A percentile compares a stretch with the other conserved stretches of the same genome.
phyloP scores from a whole-genome alignment of 768 basidiomycete species.

The Myochromella boudieri region DNA sequence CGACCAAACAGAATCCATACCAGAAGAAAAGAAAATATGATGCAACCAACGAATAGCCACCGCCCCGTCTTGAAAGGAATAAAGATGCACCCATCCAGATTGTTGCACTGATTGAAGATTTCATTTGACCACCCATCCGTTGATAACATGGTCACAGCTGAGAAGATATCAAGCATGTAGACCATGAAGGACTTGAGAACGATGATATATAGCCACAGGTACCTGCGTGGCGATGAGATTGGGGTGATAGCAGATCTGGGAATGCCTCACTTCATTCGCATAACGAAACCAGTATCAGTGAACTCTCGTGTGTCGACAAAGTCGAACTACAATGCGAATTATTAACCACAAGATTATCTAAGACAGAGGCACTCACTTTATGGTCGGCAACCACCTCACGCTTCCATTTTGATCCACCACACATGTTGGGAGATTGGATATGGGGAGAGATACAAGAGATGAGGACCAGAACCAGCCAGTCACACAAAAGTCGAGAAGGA shows the following conservation, averaged over 20 bases:
- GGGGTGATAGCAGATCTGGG: background rate
- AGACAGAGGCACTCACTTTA: slow-evolving; percentile 59
- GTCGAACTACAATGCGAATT: slow-evolving; percentile 71
- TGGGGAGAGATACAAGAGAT: slow-evolving; percentile 18
- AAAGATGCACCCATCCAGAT: slow-evolving; percentile 69
- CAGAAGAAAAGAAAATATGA: slow-evolving; percentile 96
- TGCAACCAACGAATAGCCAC: slow-evolving; percentile 98
- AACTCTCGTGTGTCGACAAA: slow-evolving; percentile 95
- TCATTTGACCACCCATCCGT: slow-evolving; percentile 89
- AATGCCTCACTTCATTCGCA: slow-evolving; percentile 76
- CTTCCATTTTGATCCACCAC: slow-evolving; percentile 89
- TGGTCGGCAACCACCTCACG: slow-evolving; percentile 96
- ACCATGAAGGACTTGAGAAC: slow-evolving; percentile 96
- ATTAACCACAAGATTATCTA: slow-evolving; percentile 20
- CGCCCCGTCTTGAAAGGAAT: slow-evolving; percentile 88
- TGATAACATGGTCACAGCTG: slow-evolving; percentile 93
- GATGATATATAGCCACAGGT: slow-evolving; percentile 90
- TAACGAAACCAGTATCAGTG: slow-evolving; percentile 80
- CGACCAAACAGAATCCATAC: slow-evolving; percentile 53
- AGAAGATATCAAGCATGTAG: slow-evolving; percentile 97
- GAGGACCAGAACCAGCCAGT: slow-evolving; percentile 51
- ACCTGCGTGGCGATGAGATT: slow-evolving; percentile 46
- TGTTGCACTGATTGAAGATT: slow-evolving; percentile 77
- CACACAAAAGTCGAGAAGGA: slow-evolving; percentile 33
- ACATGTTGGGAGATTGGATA: slow-evolving; percentile 41